Evolutionary conservation across 1,284 basidiomycete genomes (phyloP).

Genomic region (Cutaneotrichosporon sp.): DNA sequence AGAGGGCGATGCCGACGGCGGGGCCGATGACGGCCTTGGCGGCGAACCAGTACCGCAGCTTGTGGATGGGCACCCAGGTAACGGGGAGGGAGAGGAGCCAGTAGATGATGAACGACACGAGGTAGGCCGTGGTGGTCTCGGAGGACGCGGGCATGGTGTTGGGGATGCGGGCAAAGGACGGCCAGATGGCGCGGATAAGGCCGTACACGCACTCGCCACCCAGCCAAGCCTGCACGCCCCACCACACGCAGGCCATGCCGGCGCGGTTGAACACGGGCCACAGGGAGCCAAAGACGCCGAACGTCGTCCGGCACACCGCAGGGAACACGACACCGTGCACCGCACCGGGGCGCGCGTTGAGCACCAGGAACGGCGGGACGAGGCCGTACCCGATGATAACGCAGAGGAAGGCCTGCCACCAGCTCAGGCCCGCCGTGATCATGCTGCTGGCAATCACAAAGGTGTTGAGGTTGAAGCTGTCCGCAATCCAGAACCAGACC

Average conservation of each 20-base stretch:
- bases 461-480: constrained; percentile 78
- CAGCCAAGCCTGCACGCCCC: constrained; percentile 77
- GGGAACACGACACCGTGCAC: constrained; percentile 71
- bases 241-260: constrained; percentile 63
- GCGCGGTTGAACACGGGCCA: constrained; percentile 23
- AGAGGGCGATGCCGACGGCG: constrained; percentile 72
- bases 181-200: constrained; percentile 72
- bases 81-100: constrained; percentile 76
- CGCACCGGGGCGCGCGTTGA: constrained; percentile 74
- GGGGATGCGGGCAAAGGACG: constrained; percentile 66
- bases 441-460: constrained; percentile 63
- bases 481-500: constrained; percentile 53
- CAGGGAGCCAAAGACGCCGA: constrained; percentile 70
- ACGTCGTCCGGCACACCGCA: constrained; percentile 70
- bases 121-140: constrained; percentile 45
- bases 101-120: constrained; percentile 80
- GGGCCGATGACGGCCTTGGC: constrained; percentile 69
- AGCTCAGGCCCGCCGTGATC: constrained; percentile 71
- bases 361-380: constrained; percentile 71
- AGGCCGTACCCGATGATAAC: constrained; percentile 74
- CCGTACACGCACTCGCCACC: constrained; percentile 68
- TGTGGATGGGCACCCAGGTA: constrained; percentile 78
- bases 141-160: constrained; percentile 70
- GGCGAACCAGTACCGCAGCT: constrained; percentile 79
- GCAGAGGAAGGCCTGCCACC: constrained; percentile 67